Percentiles rank a stretch among this genome's conserved stretches.
These are phyloP conservation scores for Cordyceps javanica DNA, from an alignment of 2,329 filamentous ascomycete genomes.

Conservation along the genomic window DNA sequence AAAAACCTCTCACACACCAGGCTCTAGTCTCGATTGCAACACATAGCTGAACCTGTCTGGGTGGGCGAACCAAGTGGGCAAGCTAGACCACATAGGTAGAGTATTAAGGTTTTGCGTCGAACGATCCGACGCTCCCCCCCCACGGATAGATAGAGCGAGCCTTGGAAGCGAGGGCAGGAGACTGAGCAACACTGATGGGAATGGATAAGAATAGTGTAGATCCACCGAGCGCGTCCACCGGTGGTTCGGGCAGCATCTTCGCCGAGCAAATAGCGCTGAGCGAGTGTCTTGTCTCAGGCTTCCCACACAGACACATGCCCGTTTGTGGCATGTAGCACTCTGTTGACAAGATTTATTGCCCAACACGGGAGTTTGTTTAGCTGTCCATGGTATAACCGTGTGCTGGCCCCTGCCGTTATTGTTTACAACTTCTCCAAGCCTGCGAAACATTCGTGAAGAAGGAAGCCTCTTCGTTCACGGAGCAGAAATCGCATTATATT, in stretches of 20 bases:
- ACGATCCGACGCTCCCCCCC: not conserved
- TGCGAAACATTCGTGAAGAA: no score
- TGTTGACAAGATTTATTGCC: not conserved
- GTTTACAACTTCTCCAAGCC: no score
- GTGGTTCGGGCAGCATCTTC: not conserved
- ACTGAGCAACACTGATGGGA: not conserved
- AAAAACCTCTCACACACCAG: not conserved
- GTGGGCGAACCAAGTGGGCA: not conserved
- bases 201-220: not conserved
- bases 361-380: not conserved
- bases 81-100: not conserved
- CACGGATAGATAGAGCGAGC: not conserved
- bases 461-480: no score
- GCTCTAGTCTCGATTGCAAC: not conserved
- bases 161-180: not conserved
- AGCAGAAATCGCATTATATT: no score
- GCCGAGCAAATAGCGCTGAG: not conserved
- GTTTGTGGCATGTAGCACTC: not conserved
- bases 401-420: no score
- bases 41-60: not conserved
- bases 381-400: not conserved
- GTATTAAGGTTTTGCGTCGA: slow-evolving; percentile 7
- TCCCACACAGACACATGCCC: not conserved
- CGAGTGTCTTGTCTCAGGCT: not conserved
- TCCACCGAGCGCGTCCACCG: not conserved